Base-by-base conservation (phyloP, 2,329 filamentous ascomycete species). In the Botrytis medusae region DNA sequence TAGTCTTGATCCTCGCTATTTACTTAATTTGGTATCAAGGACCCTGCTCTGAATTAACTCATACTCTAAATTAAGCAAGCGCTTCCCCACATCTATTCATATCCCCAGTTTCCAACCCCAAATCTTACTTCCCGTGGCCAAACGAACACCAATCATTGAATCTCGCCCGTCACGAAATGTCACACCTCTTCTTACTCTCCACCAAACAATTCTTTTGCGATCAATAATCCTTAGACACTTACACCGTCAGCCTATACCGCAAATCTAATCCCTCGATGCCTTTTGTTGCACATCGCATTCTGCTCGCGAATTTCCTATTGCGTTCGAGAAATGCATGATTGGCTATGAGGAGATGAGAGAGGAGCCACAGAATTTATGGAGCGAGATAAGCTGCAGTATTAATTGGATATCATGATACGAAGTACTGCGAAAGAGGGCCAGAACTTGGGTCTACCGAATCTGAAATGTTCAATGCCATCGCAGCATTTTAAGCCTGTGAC, bases 61-160 rank as follows among this genome's bases (percentile, higher is more conserved):
- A 7, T 7, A 37, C 34, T 37, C 44, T 37, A 34, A 65, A 65
- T n/a, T 25, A 37, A 65, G 44, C 63, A 65, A 51, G 63, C 63
- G 63, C 63, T 51, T 51, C 63, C 63, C 63, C 63, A 67, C 63
- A 51, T 67, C 63, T 67, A 67, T 67, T 18, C 37, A n/a, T 67
- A 51, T 37, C 63, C 12, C 29, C 9, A n/a, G 18, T 34, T 25
- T 32, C 40, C 62, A 32, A 64, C 42, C 42, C n/a, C 42, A 34
- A 61, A 40, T 57, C n/a, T 29, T 18, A 57, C 29, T 46, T 48
- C 62, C n/a, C 62, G 10, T 1, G 37, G 7, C 37, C 37, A 37
- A 51, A 37, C 10, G 22, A 10, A 37, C 63, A 34, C 29, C 32
- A 67, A 67, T 32, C 16, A 48, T n/a, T 48, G 12, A 29, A 44